Percentiles rank a stretch among this genome's conserved stretches.
Conservation (phyloP, 2,329 filamentous ascomycete genomes). For the Colletotrichum sp. region DNA sequence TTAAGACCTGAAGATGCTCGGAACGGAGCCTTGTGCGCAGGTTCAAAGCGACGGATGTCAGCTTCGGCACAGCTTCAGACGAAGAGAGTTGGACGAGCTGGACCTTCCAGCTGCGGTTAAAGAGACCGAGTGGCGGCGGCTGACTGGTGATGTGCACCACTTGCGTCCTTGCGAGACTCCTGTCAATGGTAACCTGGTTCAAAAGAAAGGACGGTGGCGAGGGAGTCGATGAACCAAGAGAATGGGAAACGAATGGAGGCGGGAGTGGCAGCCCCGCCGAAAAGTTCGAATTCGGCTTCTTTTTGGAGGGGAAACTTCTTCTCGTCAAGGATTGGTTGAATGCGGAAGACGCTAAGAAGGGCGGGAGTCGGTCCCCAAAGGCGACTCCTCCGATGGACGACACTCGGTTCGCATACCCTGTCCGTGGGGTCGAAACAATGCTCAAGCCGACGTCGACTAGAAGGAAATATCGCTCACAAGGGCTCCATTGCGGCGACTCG, state of each 20-base stretch:
- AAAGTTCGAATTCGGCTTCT: conserved; percentile 7
- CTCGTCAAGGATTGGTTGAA: not conserved
- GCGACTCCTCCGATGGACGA: not conserved
- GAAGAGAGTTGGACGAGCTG: not conserved
- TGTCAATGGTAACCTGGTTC: not conserved
- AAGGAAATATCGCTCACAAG: not conserved
- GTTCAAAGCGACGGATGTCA: not conserved
- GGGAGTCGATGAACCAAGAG: not conserved
- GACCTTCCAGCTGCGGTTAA: not conserved
- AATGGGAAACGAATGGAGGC: not conserved
- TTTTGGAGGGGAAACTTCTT: not conserved
- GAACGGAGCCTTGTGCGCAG: not conserved
- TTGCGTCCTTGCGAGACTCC: not conserved
- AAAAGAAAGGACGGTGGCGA: not conserved
- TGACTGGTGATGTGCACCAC: not conserved
- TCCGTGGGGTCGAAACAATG: not conserved
- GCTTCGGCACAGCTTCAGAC: conserved; percentile 8
- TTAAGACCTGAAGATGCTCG: not conserved
- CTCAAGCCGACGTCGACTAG: not conserved
- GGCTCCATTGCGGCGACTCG: not conserved
- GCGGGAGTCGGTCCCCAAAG: not conserved
- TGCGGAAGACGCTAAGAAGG: not conserved
- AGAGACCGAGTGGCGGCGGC: not conserved
- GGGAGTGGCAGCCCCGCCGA: not conserved
- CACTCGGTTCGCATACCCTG: not conserved